Conservation (phyloP, 306 rosid genomes). For the Boehmeria nivea region DNA sequence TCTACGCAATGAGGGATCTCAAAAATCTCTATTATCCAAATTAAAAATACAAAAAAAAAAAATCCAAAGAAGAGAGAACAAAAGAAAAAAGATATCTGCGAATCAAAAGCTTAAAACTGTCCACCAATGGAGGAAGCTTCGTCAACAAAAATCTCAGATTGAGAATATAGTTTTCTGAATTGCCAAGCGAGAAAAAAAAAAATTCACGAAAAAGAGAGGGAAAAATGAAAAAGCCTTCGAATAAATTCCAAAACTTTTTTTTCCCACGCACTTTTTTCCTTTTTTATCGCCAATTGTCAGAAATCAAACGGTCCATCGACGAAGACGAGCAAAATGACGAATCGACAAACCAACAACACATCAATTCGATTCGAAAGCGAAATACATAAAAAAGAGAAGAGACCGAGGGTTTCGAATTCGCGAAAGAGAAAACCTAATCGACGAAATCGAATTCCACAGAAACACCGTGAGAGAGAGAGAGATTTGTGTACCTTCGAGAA, state of each 20-base stretch:
- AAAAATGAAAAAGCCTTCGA: not conserved
- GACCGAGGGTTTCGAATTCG: too few relatives aligned
- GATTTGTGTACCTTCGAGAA: conserved; percentile 7
- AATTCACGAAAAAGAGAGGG: not conserved
- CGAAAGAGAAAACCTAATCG: not conserved
- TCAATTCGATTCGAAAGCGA: too few relatives aligned
- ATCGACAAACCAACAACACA: not conserved
- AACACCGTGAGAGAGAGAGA: not conserved
- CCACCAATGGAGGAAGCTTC: not conserved
- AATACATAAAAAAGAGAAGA: not conserved
- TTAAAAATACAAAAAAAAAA: not conserved
- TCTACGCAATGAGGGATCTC: conserved; percentile 34
- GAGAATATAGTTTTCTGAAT: conserved; percentile 3
- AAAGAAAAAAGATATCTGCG: not conserved
- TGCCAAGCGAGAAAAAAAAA: conserved; percentile 3
- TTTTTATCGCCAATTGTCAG: not conserved
- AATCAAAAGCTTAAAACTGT: not conserved
- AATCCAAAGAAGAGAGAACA: not conserved
- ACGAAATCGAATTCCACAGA: not conserved
- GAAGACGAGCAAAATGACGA: not conserved
- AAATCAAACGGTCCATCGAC: not conserved
- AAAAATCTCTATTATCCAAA: conserved; percentile 23
- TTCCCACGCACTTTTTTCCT: not conserved
- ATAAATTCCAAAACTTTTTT: not conserved
- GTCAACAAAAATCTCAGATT: not conserved